Conservation (phyloP, 1,284 basidiomycete genomes). For the Cystobasidium sp. region DNA sequence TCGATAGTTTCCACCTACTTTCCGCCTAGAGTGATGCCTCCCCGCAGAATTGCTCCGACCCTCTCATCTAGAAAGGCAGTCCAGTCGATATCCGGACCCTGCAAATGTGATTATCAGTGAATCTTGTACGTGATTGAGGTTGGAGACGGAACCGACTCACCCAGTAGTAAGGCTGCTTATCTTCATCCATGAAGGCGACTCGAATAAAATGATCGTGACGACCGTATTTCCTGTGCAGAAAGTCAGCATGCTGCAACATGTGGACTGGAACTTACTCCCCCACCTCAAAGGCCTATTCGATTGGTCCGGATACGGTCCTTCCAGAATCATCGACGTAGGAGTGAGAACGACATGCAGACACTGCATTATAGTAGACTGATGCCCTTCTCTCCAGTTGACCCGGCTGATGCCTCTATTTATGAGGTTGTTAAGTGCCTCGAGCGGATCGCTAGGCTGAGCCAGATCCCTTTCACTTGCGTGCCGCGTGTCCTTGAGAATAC, state of each 20-base stretch:
- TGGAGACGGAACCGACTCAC: background rate
- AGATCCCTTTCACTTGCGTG: slow-evolving; percentile 25
- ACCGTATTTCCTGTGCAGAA: slow-evolving; percentile 53
- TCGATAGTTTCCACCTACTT: slow-evolving; percentile 44
- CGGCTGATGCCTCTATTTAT: slow-evolving; percentile 24
- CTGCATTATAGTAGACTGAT: slow-evolving; percentile 35
- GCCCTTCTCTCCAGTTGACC: slow-evolving; percentile 30
- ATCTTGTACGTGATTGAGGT: background rate
- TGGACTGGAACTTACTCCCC: background rate
- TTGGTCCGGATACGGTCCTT: slow-evolving; percentile 71
- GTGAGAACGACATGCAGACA: slow-evolving; percentile 46
- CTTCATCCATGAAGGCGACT: slow-evolving; percentile 77
- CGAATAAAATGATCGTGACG: slow-evolving; percentile 67
- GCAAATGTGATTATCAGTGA: background rate
- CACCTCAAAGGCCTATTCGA: slow-evolving; percentile 71
- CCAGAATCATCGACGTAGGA: slow-evolving; percentile 59
- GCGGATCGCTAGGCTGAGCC: background rate
- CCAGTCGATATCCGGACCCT: slow-evolving; percentile 55
- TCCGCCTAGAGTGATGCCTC: slow-evolving; percentile 53
- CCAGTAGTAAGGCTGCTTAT: slow-evolving; percentile 70
- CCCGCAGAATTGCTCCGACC: slow-evolving; percentile 60
- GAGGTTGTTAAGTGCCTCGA: slow-evolving; percentile 13
- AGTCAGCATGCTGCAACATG: slow-evolving; percentile 1
- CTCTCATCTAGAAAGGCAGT: slow-evolving; percentile 62
- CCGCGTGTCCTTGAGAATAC: slow-evolving; percentile 29